Evolutionary conservation across 2,329 filamentous ascomycete genomes (phyloP).

Genomic region (Trichothecium sympodiale): DNA sequence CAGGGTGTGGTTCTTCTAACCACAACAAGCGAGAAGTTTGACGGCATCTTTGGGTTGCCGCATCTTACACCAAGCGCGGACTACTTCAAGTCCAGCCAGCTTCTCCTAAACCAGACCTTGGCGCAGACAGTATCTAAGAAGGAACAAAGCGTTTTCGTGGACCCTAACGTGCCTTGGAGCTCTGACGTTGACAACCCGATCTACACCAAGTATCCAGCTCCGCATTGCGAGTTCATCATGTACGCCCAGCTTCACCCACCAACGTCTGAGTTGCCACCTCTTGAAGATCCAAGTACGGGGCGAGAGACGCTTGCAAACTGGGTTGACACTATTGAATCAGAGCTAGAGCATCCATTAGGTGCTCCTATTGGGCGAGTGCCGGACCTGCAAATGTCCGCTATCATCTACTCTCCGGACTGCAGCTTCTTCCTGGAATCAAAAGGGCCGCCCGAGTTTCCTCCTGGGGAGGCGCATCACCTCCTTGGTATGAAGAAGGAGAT

Average conservation of each 20-base stretch:
- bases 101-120: conserved; percentile 63
- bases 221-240: conserved; percentile 81
- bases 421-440: conserved; percentile 55
- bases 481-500: conserved; percentile 50
- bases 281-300: conserved; percentile 18
- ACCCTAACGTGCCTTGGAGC: conserved; percentile 64
- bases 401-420: conserved; percentile 59
- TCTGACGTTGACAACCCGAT: conserved; percentile 53
- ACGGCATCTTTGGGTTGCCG: conserved; percentile 81
- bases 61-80: conserved; percentile 58
- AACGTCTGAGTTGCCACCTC: conserved; percentile 23
- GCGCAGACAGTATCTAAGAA: conserved; percentile 56
- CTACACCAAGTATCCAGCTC: conserved; percentile 46
- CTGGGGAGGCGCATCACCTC: conserved; percentile 42
- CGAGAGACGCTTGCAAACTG: conserved; percentile 23
- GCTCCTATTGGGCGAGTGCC: conserved; percentile 45
- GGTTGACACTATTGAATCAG: conserved; percentile 47
- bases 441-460: conserved; percentile 45
- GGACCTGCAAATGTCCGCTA: conserved; percentile 47
- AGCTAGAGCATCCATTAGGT: conserved; percentile 50
- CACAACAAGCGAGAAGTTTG: conserved; percentile 88
- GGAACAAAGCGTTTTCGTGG: conserved; percentile 39
- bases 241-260: conserved; percentile 68
- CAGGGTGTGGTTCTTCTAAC: conserved; percentile 71
- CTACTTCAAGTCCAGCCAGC: conserved; percentile 47